phyloP scores from a whole-genome alignment of 129 eudicot genomes.

The Flaveria bidentis region DNA sequence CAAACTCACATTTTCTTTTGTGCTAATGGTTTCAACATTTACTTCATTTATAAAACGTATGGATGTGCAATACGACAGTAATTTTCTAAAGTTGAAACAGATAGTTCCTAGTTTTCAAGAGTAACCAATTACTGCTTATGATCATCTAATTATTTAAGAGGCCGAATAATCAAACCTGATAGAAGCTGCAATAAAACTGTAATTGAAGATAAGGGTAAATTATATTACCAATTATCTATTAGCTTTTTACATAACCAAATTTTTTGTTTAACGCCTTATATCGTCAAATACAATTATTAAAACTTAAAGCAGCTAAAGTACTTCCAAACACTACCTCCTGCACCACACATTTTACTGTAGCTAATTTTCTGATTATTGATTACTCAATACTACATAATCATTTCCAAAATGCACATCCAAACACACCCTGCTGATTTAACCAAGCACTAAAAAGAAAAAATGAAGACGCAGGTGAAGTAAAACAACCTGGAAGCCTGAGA shows the following conservation, averaged over 20 bases:
- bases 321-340: slow-evolving; percentile 4
- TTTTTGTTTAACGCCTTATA: neutral
- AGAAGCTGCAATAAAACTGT: neutral
- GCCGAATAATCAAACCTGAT: neutral
- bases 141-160: neutral
- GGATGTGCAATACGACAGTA: slow-evolving; percentile 1
- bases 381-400: neutral
- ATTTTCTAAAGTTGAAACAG: neutral
- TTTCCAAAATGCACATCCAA: neutral
- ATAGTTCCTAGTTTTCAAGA: neutral
- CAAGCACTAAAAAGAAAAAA: slow-evolving; percentile 17
- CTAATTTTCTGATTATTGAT: neutral
- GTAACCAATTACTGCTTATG: neutral
- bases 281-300: neutral
- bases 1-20: neutral
- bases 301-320: neutral
- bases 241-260: neutral
- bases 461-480: slow-evolving; percentile 17
- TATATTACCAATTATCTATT: slow-evolving; percentile 9
- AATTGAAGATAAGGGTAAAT: neutral
- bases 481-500: slow-evolving; percentile 68
- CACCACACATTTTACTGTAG: neutral
- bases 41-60: neutral
- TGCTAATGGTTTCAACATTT: neutral
- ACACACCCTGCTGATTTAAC: neutral